Evolutionary conservation across 116 monocot genomes (phyloP), one percentile per base, ranked within the genome.

Genomic region (Iris pallida): DNA sequence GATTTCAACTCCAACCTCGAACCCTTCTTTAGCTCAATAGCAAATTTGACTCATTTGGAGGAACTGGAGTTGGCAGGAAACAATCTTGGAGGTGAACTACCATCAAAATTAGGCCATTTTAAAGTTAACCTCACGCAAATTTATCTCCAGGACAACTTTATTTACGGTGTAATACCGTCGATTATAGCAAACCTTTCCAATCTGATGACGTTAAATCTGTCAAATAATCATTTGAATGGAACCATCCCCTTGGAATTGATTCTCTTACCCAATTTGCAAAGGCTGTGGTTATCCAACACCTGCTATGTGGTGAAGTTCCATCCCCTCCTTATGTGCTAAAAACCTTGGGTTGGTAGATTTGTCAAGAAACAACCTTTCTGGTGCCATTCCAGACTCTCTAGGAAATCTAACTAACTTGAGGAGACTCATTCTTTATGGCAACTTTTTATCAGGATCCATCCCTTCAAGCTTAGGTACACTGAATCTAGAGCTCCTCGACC

Each of bases 321-420:
- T 59, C 64, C 12, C 75, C 64, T 51, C 71, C 72, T 20, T 8
- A 6, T 68, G 54, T 51, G 30, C 16, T 66, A 15, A 68, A 43
- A 68, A 60, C 7, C 63, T 78, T 3, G 75, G 75, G 19, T 64
- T 83, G 20, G 53, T 83, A 47, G 78, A 83, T 20, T 45, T 83
- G 41, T 83, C 83, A 8, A 51, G 6, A 45, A 83, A 83, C 75
- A 66, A 59, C 6, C 72, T 83, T 16, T 67, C 71, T 51, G 83
- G 78, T 30, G n/a, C 61, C n/a, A 83, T 83, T 62, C 83, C 78
- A 18, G 5, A 16, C 12, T 44, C 62, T 48, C 40, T 76, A 41
- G 51, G 72, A 30, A 76, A 76, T 58, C 53, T 81, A 5, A 74
- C 44, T 53, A 58, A 79, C 52, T 65, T 79, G 12, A 69, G 69